phyloP scores from a whole-genome alignment of 305 asterid genomes.

The Solanum hybrid region DNA sequence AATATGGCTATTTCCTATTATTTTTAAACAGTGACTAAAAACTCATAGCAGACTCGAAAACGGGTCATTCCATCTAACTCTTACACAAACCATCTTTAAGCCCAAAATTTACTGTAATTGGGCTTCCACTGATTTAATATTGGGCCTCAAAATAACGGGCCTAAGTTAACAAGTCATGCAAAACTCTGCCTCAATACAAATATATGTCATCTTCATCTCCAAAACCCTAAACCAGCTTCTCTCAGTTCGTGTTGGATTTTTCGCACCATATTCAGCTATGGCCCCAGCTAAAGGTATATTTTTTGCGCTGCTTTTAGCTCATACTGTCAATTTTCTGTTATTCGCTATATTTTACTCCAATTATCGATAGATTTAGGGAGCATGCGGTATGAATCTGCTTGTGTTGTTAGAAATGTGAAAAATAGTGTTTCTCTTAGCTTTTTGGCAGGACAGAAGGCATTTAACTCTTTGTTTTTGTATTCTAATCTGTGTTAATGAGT shows the following conservation, averaged over 20 bases:
- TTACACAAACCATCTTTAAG: neutral
- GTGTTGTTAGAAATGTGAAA: neutral
- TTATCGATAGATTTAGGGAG: neutral
- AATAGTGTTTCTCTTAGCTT: neutral
- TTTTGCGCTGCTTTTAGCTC: neutral
- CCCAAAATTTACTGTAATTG: neutral
- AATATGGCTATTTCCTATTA: neutral
- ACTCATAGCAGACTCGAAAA: neutral
- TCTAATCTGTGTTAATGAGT: neutral
- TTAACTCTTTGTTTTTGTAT: neutral
- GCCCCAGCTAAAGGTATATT: slow-evolving; percentile 10
- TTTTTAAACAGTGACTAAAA: neutral
- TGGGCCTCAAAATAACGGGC: neutral
- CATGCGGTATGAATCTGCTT: neutral
- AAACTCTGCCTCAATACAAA: neutral
- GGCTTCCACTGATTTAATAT: neutral
- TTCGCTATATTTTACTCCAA: neutral
- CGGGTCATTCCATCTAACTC: neutral
- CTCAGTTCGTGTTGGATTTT: neutral
- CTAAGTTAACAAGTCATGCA: neutral
- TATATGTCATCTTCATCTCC: neutral
- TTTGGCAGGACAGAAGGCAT: neutral
- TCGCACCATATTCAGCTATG: neutral
- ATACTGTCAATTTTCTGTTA: neutral
- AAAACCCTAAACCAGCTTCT: neutral